Base-by-base conservation (phyloP, 352 stramenopile species). In the Peronospora destructor region DNA sequence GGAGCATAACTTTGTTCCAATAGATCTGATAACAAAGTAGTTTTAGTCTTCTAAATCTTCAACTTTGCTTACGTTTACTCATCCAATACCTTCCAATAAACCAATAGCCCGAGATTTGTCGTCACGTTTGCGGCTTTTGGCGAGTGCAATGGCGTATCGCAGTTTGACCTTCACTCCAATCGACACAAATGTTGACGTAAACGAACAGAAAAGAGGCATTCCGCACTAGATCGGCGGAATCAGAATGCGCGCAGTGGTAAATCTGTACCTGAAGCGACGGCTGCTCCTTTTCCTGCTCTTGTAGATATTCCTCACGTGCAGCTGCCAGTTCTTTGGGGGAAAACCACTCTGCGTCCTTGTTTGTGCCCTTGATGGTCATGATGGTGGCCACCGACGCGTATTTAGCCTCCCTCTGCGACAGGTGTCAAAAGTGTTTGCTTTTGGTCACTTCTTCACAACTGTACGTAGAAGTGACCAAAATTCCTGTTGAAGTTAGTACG, bases 111-210 rank as follows among this genome's bases (percentile, higher is more conserved):
- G 74, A 47, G 77, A 74, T 59, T 90, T 90, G 57, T 90, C 74
- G 44, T 90, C 79, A n/a, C 75, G 71, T 44, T 87, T 87, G 43
- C 64, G 68, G 61, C 79, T 90, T 61, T 90, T 90, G 34, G 71
- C 75, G 43, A 90, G 47, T 49, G 75, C 76, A 29, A 85, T 60
- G 16, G 76, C 79, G 36, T 90, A 90, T 4, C 73, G 73, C 32
- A 85, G 45, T 41, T 90, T 90, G 43, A 88, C 73, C 71, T 85
- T 44, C 32, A 50, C n/a, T 49, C 38, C 12, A 16, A 37, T 32
- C 59, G 30, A 8, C 17, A 36, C 30, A 36, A 1, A 36, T 36
- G 4, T 36, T 36, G 1, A 36, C 11, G 7, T 32, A 0, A 32
- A 12, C 10, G 7, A 32, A 4, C 28, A 32, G 1, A 32, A 32